A percentile compares a stretch with the other conserved stretches of the same genome.
Evolutionary conservation across 495 filamentous ascomycete species (phyloP).

Genomic region (Penicillium macrosclerotiorum): DNA sequence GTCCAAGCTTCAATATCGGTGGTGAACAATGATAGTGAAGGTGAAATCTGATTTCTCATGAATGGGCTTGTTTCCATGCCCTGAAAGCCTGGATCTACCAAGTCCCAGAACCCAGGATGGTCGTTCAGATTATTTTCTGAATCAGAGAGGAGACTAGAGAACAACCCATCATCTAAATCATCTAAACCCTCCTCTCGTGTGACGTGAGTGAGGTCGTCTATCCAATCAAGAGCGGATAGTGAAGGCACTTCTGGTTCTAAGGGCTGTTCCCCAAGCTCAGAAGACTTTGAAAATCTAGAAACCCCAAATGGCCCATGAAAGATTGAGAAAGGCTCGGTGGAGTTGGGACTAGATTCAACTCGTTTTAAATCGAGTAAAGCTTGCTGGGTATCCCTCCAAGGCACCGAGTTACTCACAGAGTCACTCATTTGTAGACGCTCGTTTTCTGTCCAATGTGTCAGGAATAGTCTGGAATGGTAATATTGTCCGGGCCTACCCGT

Average conservation of each 20-base stretch:
- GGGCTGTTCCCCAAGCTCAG: background rate
- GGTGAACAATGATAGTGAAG: background rate
- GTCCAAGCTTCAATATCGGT: slow-evolving; percentile 13
- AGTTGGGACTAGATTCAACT: background rate
- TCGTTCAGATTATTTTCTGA: too few relatives aligned
- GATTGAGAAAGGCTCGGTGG: background rate
- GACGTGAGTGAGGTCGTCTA: background rate
- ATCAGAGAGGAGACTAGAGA: background rate
- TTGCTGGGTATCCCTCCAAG: slow-evolving; percentile 2
- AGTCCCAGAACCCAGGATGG: too few relatives aligned
- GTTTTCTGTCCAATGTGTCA: slow-evolving; percentile 6
- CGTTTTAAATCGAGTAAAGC: slow-evolving; percentile 14
- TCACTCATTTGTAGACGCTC: slow-evolving; percentile 18
- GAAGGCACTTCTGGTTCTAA: background rate
- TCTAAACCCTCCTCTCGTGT: background rate
- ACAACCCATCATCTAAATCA: too few relatives aligned
- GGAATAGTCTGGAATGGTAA: background rate
- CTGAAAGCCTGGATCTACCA: too few relatives aligned
- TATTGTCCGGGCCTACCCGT: slow-evolving; percentile 13
- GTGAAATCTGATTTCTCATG: background rate
- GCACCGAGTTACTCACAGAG: slow-evolving; percentile 1
- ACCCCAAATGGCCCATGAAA: slow-evolving; percentile 22
- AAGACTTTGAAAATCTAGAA: background rate
- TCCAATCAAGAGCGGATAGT: slow-evolving; percentile 9
- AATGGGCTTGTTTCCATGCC: background rate